phyloP scores from a whole-genome alignment of 139 green algal species.

The Monoraphidium neglectum region DNA sequence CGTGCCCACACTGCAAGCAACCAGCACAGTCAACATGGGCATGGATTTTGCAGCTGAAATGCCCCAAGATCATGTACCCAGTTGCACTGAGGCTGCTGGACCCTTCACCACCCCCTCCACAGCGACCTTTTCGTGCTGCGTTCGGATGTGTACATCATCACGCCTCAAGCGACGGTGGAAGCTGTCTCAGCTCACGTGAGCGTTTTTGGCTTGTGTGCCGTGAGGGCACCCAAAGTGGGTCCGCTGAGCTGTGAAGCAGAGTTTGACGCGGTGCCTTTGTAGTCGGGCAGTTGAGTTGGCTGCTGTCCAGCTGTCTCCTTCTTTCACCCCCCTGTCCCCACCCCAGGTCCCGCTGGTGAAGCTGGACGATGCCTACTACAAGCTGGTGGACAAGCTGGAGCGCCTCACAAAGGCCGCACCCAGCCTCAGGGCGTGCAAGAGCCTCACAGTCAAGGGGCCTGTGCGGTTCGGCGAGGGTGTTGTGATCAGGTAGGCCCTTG shows the following conservation, averaged over 20 bases:
- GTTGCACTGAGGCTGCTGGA: too few species aligned
- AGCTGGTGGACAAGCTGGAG: conserved; percentile 86
- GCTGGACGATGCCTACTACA: conserved; percentile 75
- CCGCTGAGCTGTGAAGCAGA: not conserved
- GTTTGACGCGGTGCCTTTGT: not conserved
- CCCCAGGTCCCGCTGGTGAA: conserved; percentile 69
- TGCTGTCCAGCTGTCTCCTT: not conserved
- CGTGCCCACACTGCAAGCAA: too few species aligned
- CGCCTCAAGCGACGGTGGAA: conserved; percentile 69
- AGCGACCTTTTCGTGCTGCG: conserved; percentile 89
- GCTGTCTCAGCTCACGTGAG: conserved; percentile 39
- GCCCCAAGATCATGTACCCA: too few species aligned
- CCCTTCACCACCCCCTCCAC: too few species aligned
- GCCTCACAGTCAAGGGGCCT: conserved; percentile 76
- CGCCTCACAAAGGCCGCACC: conserved; percentile 52
- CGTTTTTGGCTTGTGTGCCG: not conserved
- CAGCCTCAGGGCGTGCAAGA: conserved; percentile 56
- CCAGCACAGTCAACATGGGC: too few species aligned
- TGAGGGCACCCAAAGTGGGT: not conserved
- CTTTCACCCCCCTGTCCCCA: not conserved
- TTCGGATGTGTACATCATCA: conserved; percentile 68
- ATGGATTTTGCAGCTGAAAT: too few species aligned
- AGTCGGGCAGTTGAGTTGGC: not conserved
- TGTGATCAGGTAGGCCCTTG: conserved; percentile 22
- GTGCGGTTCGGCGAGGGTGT: conserved; percentile 57